Conservation (phyloP, 257 asterid genomes). For the Plantago elongata region DNA sequence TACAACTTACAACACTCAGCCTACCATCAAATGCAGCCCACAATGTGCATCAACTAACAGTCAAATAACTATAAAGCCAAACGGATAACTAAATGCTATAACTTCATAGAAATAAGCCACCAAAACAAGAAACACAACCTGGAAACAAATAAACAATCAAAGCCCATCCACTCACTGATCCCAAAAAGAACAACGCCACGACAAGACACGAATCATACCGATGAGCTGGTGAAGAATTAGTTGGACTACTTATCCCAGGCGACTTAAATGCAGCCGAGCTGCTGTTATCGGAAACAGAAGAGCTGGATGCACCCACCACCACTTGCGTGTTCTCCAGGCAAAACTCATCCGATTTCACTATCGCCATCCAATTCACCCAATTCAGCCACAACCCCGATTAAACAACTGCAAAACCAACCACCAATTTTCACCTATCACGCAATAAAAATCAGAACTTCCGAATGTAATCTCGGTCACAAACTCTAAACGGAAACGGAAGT, state of each 20-base stretch:
- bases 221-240: conserved; percentile 63
- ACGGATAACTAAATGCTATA: conserved; percentile 4
- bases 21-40: neutral
- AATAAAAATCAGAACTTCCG: conserved; percentile 15
- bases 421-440: conserved; percentile 17
- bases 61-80: conserved; percentile 2
- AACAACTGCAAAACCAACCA: conserved; percentile 36
- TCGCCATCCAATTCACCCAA: conserved; percentile 37
- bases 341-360: conserved; percentile 47
- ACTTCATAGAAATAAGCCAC: neutral
- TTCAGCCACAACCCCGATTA: neutral
- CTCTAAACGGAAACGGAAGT: conserved; percentile 24
- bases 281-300: conserved; percentile 85
- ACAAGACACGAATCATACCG: conserved; percentile 40
- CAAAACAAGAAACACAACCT: too few relatives aligned
- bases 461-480: conserved; percentile 18
- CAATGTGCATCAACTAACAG: neutral
- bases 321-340: conserved; percentile 66
- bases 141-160: neutral
- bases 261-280: conserved; percentile 56
- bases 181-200: neutral
- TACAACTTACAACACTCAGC: too few relatives aligned
- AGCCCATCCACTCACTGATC: neutral
- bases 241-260: conserved; percentile 66
- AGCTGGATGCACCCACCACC: conserved; percentile 63